These are phyloP conservation scores for Penicillium sumatraense DNA, from an alignment of 2,329 filamentous ascomycete genomes.

Conservation along the genomic window DNA sequence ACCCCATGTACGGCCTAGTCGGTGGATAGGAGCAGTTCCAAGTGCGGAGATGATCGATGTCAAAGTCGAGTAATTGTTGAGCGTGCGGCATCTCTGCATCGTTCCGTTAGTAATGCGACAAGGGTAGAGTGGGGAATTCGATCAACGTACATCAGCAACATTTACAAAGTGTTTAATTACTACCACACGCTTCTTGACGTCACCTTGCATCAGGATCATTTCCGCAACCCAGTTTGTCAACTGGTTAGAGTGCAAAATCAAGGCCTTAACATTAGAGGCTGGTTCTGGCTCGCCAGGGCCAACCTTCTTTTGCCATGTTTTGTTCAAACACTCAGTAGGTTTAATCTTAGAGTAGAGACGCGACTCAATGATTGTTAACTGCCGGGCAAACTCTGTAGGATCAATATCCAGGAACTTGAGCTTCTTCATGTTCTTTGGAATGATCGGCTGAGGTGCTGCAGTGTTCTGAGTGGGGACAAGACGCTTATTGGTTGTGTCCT, in stretches of 20 bases:
- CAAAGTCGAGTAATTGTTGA: slow-evolving; percentile 97
- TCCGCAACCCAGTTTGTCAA: slow-evolving; percentile 99
- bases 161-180: slow-evolving; percentile 98
- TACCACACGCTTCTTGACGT: slow-evolving; percentile 93
- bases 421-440: slow-evolving; percentile 99
- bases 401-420: slow-evolving; percentile 98
- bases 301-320: slow-evolving; percentile 98
- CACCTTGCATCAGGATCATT: slow-evolving; percentile 94
- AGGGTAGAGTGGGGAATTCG: neutral
- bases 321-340: slow-evolving; percentile 93
- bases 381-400: slow-evolving; percentile 92
- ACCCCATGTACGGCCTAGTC: slow-evolving; percentile 90
- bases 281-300: slow-evolving; percentile 72
- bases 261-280: slow-evolving; percentile 89
- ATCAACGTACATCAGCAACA: slow-evolving; percentile 78
- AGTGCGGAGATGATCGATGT: slow-evolving; percentile 97
- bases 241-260: slow-evolving; percentile 97
- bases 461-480: slow-evolving; percentile 85
- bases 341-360: slow-evolving; percentile 94
- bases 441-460: slow-evolving; percentile 82
- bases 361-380: slow-evolving; percentile 96
- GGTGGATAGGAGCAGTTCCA: slow-evolving; percentile 91
- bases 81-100: slow-evolving; percentile 79
- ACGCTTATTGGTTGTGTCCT: slow-evolving; percentile 80
- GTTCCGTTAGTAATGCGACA: slow-evolving; percentile 8